phyloP scores from a whole-genome alignment of 2,329 filamentous ascomycete species.

The Mycosphaerella sp. region DNA sequence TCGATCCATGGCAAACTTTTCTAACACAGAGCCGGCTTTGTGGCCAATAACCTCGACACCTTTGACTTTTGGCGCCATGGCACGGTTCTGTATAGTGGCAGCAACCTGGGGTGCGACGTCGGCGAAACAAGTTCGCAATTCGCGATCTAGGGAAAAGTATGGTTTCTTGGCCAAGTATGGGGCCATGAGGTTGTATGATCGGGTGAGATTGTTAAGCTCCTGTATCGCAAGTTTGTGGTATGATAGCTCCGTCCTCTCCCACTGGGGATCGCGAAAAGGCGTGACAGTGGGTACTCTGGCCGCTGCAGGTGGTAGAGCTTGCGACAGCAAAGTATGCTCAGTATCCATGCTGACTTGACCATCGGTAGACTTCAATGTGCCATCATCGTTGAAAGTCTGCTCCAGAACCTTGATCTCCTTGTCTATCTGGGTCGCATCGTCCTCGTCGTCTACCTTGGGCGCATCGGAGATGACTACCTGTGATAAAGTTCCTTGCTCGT shows the following conservation, averaged over 20 bases:
- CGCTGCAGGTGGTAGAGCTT: conserved; percentile 13
- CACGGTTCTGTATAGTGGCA: conserved; percentile 64
- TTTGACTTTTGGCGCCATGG: conserved; percentile 43
- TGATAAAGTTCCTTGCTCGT: conserved; percentile 43
- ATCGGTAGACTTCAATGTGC: conserved; percentile 21
- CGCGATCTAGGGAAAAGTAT: conserved; percentile 77
- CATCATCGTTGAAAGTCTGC: conserved; percentile 29
- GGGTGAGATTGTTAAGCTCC: conserved; percentile 70
- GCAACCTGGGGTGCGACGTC: conserved; percentile 76
- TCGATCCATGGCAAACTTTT: conserved; percentile 50
- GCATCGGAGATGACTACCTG: conserved; percentile 44
- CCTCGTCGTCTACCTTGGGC: conserved; percentile 29
- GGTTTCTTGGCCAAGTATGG: conserved; percentile 88
- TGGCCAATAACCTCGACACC: conserved; percentile 38
- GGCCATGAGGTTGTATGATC: conserved; percentile 92
- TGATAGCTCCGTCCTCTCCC: conserved; percentile 63
- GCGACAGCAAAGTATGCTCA: conserved; percentile 13
- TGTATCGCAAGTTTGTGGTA: conserved; percentile 72
- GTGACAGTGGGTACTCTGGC: conserved; percentile 25
- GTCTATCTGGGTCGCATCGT: conserved; percentile 10
- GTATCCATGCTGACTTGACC: conserved; percentile 18
- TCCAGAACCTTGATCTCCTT: conserved; percentile 37
- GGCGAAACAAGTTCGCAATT: conserved; percentile 73
- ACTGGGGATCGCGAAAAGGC: conserved; percentile 69
- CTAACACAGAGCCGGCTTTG: conserved; percentile 51